Evolutionary conservation across 805 yeast species (phyloP).

Genomic region (Metschnikowia bowlesiae): DNA sequence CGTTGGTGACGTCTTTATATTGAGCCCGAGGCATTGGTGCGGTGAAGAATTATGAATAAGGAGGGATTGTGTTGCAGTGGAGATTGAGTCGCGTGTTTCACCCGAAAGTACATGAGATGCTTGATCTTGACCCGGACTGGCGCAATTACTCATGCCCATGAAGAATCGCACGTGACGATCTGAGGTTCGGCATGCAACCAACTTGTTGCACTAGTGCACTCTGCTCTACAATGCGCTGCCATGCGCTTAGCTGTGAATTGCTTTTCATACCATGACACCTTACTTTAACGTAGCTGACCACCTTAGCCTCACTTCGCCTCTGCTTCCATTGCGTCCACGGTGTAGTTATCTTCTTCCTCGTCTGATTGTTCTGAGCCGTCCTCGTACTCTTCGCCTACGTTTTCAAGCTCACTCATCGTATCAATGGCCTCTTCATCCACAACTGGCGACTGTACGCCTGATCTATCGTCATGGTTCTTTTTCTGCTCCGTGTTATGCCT

Average conservation of each 20-base stretch:
- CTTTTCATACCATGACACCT: too few relatives aligned
- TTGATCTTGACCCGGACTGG: neutral
- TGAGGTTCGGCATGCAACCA: neutral
- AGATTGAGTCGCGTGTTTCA: neutral
- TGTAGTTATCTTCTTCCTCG: slow-evolving; percentile 1
- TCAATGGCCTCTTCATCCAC: slow-evolving; percentile 17
- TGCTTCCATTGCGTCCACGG: neutral
- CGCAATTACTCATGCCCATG: slow-evolving; percentile 12
- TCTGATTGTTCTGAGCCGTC: slow-evolving; percentile 3
- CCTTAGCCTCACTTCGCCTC: neutral
- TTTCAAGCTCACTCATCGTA: slow-evolving; percentile 8
- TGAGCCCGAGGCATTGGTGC: neutral
- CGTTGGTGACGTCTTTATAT: slow-evolving; percentile 39
- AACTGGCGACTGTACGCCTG: slow-evolving; percentile 27
- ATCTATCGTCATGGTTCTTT: slow-evolving; percentile 17
- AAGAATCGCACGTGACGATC: slow-evolving; percentile 11
- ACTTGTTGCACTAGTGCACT: neutral
- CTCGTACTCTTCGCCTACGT: slow-evolving; percentile 2
- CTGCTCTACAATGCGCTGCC: too few relatives aligned
- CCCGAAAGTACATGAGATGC: neutral
- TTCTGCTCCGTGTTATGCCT: slow-evolving; percentile 30
- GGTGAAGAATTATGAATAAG: neutral
- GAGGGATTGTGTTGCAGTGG: neutral
- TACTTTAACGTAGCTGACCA: neutral
- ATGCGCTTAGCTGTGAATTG: too few relatives aligned